Base-by-base conservation (phyloP, 1,139 yeast genomes). In the Kluyveromyces sp. region DNA sequence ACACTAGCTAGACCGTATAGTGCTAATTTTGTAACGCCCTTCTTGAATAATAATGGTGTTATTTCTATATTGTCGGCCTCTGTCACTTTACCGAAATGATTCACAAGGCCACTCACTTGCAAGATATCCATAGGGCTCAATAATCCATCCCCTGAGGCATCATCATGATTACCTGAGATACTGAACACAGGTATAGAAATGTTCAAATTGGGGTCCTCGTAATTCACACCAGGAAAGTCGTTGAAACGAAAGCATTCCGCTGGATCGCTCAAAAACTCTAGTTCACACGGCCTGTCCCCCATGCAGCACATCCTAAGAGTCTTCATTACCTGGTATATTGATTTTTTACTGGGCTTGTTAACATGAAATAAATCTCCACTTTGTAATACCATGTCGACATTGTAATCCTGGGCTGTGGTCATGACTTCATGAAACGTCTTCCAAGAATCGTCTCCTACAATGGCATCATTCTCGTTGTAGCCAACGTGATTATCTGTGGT, bases 401-500 rank as follows among this genome's bases (percentile, higher is more conserved):
- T 88, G 35, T 73, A 67, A 2, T 74, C 75, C 52, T 72, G 71
- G n/a, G 96, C 97, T 3, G 88, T 63, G 50, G 67, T 68, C 73
- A 89, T 78, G 49, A 88, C 80, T 65, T 92, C 98, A 47, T 85
- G 79, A 60, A 92, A 92, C 0, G 96, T 86, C 46, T 67, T 74
- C 83, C 95, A 85, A 1, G 96, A 79, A 61, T 92, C 99, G 56
- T 86, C 84, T 1, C 97, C 96, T 30, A 95, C 74, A 7, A 92
- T 81, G 0, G 96, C 92, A 61, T 92, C 98, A 39, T 77, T 77
- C 61, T 92, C 98, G 50, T 81, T 80, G 61, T 82, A 90, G 1
- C 99, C 99, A 31, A 92, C 96, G 71, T 92, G 99, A 62, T 92
- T 92, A 60, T 92, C 99, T 1, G 98, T 89, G 2, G 98, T 89